These are phyloP conservation scores for Neckera pumila DNA, from an alignment of 225 moss, liverwort and hornwort genomes.

Conservation along the genomic window DNA sequence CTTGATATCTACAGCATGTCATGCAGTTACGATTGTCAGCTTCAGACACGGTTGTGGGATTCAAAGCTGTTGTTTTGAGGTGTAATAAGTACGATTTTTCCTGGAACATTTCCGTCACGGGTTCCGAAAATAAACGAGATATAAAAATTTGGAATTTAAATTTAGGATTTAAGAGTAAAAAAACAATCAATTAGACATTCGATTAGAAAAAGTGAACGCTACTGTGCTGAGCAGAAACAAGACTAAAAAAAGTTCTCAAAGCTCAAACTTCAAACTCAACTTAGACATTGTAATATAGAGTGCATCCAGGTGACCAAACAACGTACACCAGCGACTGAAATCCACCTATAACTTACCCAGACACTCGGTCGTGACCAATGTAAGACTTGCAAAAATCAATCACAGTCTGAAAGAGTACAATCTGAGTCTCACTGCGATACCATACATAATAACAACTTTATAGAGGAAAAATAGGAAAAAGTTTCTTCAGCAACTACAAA, in stretches of 20 bases:
- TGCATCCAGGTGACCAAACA: background rate
- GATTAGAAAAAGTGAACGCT: background rate
- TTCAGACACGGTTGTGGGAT: background rate
- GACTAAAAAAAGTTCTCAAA: background rate
- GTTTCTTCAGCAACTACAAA: background rate
- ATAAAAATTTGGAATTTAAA: background rate
- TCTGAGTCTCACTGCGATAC: background rate
- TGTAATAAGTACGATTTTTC: background rate
- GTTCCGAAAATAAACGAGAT: background rate
- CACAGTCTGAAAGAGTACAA: too few relatives aligned
- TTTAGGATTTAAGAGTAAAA: too few relatives aligned
- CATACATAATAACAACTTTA: background rate
- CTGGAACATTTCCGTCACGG: background rate
- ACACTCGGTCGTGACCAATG: background rate
- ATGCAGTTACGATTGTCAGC: background rate
- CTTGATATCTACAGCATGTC: background rate
- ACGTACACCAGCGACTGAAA: background rate
- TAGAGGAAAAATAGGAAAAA: background rate
- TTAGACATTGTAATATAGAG: background rate
- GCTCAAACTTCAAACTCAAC: background rate
- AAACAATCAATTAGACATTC: background rate
- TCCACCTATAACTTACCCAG: background rate
- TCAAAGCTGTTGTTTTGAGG: background rate
- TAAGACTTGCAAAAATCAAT: background rate
- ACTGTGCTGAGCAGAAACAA: background rate